These are phyloP conservation scores for Edaphochlamys debaryana DNA, from an alignment of 139 green algal genomes.

Conservation along the genomic window DNA sequence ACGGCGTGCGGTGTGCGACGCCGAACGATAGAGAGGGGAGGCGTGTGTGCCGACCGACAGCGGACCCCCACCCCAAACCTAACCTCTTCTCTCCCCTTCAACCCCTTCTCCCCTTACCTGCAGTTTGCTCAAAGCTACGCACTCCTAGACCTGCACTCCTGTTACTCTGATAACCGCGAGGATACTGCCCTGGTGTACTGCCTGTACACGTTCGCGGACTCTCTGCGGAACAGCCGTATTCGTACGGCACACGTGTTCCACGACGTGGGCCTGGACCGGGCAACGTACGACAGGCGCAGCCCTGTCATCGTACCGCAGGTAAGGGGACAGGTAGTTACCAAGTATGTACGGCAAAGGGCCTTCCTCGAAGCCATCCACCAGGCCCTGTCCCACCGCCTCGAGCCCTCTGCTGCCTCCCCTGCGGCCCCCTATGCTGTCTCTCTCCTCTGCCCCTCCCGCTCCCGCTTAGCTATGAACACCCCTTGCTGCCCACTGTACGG, in stretches of 20 bases:
- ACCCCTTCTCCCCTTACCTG: background rate
- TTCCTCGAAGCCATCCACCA: no score
- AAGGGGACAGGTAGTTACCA: no score
- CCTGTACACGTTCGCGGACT: conserved; percentile 18
- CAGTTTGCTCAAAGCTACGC: conserved; percentile 5
- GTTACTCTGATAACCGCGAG: conserved; percentile 6
- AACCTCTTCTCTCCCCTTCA: background rate
- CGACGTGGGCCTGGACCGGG: background rate
- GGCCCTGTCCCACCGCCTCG: no score
- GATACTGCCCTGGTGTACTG: conserved; percentile 17
- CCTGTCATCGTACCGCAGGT: no score
- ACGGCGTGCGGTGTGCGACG: no score
- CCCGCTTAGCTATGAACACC: background rate
- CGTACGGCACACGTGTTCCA: conserved; percentile 4
- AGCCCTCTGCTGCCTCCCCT: no score
- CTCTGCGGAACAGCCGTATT: background rate
- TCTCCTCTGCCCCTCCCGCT: no score
- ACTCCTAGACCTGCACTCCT: background rate
- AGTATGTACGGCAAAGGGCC: no score
- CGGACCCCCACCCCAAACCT: no score
- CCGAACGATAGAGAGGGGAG: no score
- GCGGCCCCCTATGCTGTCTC: no score
- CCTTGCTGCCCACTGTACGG: background rate
- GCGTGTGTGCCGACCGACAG: no score
- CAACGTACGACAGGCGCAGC: background rate